Percentiles rank a stretch among this genome's conserved stretches.
These are phyloP conservation scores for Lipomyces kockii DNA, from an alignment of 805 yeast species.

Conservation along the genomic window DNA sequence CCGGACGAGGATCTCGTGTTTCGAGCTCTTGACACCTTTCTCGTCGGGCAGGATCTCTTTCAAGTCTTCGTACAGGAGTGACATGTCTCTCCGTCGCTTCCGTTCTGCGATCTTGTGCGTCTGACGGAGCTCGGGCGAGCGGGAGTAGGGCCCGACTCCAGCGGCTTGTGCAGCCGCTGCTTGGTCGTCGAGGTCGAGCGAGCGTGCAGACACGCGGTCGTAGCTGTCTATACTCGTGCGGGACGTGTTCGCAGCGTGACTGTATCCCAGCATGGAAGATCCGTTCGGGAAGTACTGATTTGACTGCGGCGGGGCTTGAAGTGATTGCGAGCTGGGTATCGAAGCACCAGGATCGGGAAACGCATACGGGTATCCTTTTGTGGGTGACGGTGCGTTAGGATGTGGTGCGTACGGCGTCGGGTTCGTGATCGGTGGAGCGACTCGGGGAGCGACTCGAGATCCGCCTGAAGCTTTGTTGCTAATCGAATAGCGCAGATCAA, in stretches of 20 bases:
- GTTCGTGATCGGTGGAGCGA: slow-evolving; percentile 29
- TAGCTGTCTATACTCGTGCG: slow-evolving; percentile 30
- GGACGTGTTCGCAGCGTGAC: slow-evolving; percentile 16
- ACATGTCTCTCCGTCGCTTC: slow-evolving; percentile 39
- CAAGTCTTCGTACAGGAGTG: slow-evolving; percentile 38
- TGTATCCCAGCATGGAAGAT: slow-evolving; percentile 12
- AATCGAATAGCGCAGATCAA: neutral
- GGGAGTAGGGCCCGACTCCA: slow-evolving; percentile 34
- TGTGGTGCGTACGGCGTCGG: slow-evolving; percentile 32
- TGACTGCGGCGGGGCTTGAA: neutral
- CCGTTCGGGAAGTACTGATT: slow-evolving; percentile 14
- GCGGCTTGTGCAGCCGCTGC: slow-evolving; percentile 6
- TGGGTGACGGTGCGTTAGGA: slow-evolving; percentile 35
- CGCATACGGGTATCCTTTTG: slow-evolving; percentile 35
- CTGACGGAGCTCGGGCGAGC: slow-evolving; percentile 40
- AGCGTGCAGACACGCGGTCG: slow-evolving; percentile 21
- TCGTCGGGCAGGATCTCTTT: slow-evolving; percentile 37
- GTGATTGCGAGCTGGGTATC: slow-evolving; percentile 7
- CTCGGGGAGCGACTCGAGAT: slow-evolving; percentile 21
- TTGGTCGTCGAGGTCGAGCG: slow-evolving; percentile 26
- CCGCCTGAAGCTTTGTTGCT: neutral
- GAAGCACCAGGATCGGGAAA: slow-evolving; percentile 34
- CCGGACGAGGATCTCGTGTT: slow-evolving; percentile 38
- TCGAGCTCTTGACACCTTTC: slow-evolving; percentile 37
- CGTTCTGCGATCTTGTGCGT: slow-evolving; percentile 41